Conservation (phyloP, 305 asterid species). For the Rubia tinctorum region DNA sequence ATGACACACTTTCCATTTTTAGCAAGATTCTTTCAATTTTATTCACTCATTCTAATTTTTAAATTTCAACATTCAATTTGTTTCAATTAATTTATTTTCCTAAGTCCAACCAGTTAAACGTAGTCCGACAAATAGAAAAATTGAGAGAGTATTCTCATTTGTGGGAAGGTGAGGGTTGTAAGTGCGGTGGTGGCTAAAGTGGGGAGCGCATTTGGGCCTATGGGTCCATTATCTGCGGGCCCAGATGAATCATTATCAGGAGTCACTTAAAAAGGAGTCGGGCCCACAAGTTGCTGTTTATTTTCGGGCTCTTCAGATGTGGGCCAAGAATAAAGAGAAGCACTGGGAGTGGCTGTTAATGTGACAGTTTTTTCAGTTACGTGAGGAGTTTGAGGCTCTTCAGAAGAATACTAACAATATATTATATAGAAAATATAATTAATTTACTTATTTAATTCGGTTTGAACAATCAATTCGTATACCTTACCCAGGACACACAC, state of each 20-base stretch:
- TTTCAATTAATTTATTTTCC: no score
- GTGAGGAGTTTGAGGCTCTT: background rate
- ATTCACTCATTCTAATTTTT: no score
- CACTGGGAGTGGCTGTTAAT: constrained; percentile 6
- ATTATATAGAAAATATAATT: background rate
- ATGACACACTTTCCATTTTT: no score
- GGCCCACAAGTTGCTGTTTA: constrained; percentile 38
- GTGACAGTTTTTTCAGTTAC: constrained; percentile 38
- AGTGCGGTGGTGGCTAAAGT: constrained; percentile 38
- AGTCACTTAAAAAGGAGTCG: constrained; percentile 28
- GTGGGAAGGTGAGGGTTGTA: constrained; percentile 13
- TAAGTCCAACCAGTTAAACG: no score
- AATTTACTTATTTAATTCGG: background rate
- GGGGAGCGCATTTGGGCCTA: constrained; percentile 49
- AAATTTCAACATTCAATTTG: no score
- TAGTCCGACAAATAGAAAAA: constrained; percentile 3
- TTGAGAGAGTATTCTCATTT: constrained; percentile 15
- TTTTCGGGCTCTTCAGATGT: constrained; percentile 28
- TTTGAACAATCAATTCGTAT: no score
- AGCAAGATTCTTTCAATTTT: no score
- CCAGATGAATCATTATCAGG: constrained; percentile 46
- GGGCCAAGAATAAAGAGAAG: constrained; percentile 31
- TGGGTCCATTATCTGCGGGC: constrained; percentile 40
- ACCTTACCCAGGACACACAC: no score
- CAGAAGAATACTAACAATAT: background rate